phyloP scores from a whole-genome alignment of 345 rosid genomes.

The Lumnitzera littorea region DNA sequence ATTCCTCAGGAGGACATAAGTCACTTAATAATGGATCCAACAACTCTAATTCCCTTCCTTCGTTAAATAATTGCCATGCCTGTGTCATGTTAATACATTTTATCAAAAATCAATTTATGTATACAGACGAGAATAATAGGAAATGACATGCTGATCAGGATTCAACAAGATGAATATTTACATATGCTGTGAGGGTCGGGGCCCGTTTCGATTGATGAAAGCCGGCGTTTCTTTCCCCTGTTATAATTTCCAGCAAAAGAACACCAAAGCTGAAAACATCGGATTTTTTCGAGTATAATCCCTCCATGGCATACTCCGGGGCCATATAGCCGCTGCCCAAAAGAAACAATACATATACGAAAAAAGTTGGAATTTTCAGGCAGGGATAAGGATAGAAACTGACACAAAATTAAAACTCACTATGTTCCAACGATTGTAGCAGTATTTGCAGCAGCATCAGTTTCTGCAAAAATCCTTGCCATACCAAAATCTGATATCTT shows the following conservation, averaged over 20 bases:
- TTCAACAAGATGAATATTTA: slow-evolving; percentile 5
- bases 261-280: slow-evolving; percentile 60
- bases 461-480: slow-evolving; percentile 33
- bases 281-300: slow-evolving; percentile 41
- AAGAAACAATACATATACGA: not conserved
- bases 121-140: no score
- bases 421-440: slow-evolving; percentile 40
- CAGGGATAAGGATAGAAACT: no score
- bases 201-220: slow-evolving; percentile 10
- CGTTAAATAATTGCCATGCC: slow-evolving; percentile 59
- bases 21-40: slow-evolving; percentile 32
- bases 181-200: slow-evolving; percentile 31
- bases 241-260: slow-evolving; percentile 46
- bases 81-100: slow-evolving; percentile 10
- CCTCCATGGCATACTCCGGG: slow-evolving; percentile 42
- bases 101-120: no score
- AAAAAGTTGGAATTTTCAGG: no score
- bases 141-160: no score
- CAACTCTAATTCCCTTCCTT: slow-evolving; percentile 31
- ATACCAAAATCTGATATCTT: slow-evolving; percentile 59
- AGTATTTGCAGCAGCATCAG: slow-evolving; percentile 28
- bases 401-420: slow-evolving; percentile 14
- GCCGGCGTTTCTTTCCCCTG: slow-evolving; percentile 30
- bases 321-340: slow-evolving; percentile 48
- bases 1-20: slow-evolving; percentile 28